phyloP scores from a whole-genome alignment of 192 early-diverging fungal species.

The Tieghemiomyces parasiticus region DNA sequence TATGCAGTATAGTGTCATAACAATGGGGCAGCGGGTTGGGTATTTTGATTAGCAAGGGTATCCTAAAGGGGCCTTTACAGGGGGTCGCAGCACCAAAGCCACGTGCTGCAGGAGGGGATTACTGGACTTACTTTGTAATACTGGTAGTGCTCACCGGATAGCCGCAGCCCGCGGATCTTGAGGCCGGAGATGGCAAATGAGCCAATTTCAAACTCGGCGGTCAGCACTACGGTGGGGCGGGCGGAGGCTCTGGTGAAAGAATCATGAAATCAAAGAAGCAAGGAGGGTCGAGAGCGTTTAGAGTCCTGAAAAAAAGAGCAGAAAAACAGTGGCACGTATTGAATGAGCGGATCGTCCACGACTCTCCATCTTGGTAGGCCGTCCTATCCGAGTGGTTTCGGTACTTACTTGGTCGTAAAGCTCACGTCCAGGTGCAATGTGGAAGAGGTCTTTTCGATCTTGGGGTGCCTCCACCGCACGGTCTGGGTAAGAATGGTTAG shows the following conservation, averaged over 20 bases:
- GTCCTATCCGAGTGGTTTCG: not conserved
- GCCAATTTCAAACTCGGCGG: not conserved
- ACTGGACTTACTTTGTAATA: slow-evolving; percentile 11
- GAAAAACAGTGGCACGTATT: not conserved
- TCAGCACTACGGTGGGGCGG: not conserved
- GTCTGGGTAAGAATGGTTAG: not conserved
- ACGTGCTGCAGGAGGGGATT: too few relatives aligned
- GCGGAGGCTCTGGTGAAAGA: not conserved
- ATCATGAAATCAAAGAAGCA: not conserved
- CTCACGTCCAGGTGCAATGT: not conserved
- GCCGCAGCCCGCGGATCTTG: not conserved
- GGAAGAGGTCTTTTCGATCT: not conserved
- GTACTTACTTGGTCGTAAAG: slow-evolving; percentile 6
- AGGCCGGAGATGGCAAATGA: slow-evolving; percentile 1
- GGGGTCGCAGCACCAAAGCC: too few relatives aligned
- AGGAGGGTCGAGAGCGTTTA: too few relatives aligned
- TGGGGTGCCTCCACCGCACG: not conserved
- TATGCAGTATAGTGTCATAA: not conserved
- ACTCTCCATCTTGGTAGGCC: not conserved
- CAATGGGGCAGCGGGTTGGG: not conserved
- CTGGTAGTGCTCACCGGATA: slow-evolving; percentile 1
- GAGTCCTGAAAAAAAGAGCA: too few relatives aligned
- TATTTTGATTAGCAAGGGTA: not conserved
- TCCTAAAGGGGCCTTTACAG: not conserved
- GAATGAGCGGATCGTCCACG: not conserved